Evolutionary conservation across 371 early-diverging fungal species (phyloP).

Genomic region (Conidiobolus incongruus): DNA sequence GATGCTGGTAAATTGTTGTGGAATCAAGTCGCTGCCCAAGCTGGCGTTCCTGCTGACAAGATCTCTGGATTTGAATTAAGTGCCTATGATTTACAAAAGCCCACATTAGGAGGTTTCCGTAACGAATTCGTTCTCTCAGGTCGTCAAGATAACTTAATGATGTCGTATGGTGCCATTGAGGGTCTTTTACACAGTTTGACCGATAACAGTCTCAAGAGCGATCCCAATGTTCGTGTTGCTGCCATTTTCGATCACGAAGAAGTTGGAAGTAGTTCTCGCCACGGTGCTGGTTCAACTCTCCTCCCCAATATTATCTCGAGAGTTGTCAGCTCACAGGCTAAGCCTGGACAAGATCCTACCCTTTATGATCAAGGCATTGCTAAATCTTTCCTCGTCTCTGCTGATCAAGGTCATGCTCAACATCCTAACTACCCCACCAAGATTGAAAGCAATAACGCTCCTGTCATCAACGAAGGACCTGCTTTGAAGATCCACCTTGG

Average conservation of each 20-base stretch:
- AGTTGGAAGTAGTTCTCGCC: slow-evolving; percentile 76
- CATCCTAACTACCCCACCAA: slow-evolving; percentile 75
- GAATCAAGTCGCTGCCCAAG: too few relatives aligned
- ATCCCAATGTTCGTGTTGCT: slow-evolving; percentile 59
- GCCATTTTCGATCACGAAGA: slow-evolving; percentile 95
- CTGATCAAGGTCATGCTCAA: slow-evolving; percentile 83
- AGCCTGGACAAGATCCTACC: too few relatives aligned
- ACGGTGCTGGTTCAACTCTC: slow-evolving; percentile 83
- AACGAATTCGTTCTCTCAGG: slow-evolving; percentile 85
- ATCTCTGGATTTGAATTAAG: slow-evolving; percentile 89
- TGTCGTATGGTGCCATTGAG: slow-evolving; percentile 55
- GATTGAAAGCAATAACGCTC: slow-evolving; percentile 79
- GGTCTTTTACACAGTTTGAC: slow-evolving; percentile 6
- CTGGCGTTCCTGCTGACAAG: slow-evolving; percentile 23
- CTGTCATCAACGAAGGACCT: slow-evolving; percentile 78
- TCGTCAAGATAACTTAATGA: slow-evolving; percentile 85
- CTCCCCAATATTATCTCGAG: slow-evolving; percentile 30
- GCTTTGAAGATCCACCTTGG: slow-evolving; percentile 93
- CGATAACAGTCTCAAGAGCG: slow-evolving; percentile 22
- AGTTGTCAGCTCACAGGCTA: too few relatives aligned
- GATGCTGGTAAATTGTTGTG: too few relatives aligned
- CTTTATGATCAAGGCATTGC: slow-evolving; percentile 66
- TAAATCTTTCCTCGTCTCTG: slow-evolving; percentile 67
- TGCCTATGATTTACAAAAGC: slow-evolving; percentile 64
- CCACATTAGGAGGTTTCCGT: slow-evolving; percentile 69